Conservation (phyloP, 768 basidiomycete genomes). For the Ramaria rubella region DNA sequence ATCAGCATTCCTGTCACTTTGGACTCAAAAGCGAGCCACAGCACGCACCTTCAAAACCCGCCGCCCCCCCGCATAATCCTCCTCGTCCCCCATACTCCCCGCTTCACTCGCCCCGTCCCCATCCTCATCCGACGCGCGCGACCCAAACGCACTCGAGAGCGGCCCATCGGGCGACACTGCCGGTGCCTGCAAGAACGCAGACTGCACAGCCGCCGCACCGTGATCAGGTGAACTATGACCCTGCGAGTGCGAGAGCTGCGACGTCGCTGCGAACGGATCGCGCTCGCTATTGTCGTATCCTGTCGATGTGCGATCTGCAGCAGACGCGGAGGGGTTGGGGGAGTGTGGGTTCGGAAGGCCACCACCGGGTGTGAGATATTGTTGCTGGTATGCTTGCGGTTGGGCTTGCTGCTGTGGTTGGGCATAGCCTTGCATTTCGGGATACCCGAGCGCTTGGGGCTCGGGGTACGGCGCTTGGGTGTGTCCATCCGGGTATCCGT, state of each 20-base stretch:
- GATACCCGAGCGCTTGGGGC: neutral
- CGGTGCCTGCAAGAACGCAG: neutral
- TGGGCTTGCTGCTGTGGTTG: too few relatives aligned
- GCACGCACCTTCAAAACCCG: slow-evolving; percentile 6
- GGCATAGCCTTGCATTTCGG: neutral
- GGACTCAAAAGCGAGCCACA: neutral
- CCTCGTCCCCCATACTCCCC: slow-evolving; percentile 5
- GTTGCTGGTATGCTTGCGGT: neutral
- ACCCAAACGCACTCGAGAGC: neutral
- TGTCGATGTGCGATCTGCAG: neutral
- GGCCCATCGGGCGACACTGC: neutral
- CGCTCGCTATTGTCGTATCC: neutral
- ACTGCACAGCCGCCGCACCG: neutral
- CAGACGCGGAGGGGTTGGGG: neutral
- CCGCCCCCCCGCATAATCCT: neutral
- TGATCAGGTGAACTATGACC: too few relatives aligned
- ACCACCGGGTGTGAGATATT: neutral
- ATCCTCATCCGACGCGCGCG: neutral
- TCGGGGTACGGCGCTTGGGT: neutral
- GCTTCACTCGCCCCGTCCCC: neutral
- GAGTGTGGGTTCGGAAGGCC: neutral
- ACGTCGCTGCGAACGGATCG: neutral
- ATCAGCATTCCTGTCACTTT: too few relatives aligned
- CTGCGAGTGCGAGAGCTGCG: neutral
- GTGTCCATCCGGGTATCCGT: neutral